Evolutionary conservation across 129 eudicot genomes (phyloP).

Genomic region (Gnaphalium uliginosum): DNA sequence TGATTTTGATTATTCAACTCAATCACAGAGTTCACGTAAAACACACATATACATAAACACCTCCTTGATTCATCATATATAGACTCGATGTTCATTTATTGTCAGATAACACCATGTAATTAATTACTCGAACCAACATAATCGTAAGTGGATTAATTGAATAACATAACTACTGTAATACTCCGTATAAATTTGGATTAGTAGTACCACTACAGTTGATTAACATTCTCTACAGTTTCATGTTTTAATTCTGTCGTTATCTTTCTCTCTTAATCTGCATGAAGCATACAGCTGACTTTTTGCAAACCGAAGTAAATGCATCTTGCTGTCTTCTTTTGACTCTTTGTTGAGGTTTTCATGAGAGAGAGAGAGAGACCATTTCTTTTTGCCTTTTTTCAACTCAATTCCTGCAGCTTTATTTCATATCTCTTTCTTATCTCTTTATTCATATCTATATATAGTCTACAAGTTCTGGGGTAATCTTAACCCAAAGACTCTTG

Average conservation of each 20-base stretch:
- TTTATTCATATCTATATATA: slow-evolving; percentile 38
- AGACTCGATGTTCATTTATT: not conserved
- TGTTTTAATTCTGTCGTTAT: slow-evolving; percentile 20
- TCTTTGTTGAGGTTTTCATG: slow-evolving; percentile 38
- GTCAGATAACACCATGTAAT: not conserved
- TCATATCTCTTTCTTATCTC: slow-evolving; percentile 22
- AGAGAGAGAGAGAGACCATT: slow-evolving; percentile 31
- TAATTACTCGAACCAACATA: no score
- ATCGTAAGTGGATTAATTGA: no score
- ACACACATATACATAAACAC: not conserved
- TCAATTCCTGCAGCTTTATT: slow-evolving; percentile 6
- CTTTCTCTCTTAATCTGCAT: slow-evolving; percentile 30
- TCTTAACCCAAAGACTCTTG: slow-evolving; percentile 36
- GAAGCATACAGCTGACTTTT: slow-evolving; percentile 47
- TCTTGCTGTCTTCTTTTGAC: slow-evolving; percentile 51
- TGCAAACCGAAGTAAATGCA: slow-evolving; percentile 44
- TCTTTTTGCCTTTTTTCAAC: not conserved
- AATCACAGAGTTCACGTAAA: not conserved
- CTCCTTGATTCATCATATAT: not conserved
- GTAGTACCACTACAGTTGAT: no score
- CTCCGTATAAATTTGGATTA: no score
- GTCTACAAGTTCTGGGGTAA: not conserved
- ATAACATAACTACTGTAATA: no score
- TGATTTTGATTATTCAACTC: not conserved
- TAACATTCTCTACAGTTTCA: no score